phyloP scores from a whole-genome alignment of 257 asterid species.

The Rhazya stricta region DNA sequence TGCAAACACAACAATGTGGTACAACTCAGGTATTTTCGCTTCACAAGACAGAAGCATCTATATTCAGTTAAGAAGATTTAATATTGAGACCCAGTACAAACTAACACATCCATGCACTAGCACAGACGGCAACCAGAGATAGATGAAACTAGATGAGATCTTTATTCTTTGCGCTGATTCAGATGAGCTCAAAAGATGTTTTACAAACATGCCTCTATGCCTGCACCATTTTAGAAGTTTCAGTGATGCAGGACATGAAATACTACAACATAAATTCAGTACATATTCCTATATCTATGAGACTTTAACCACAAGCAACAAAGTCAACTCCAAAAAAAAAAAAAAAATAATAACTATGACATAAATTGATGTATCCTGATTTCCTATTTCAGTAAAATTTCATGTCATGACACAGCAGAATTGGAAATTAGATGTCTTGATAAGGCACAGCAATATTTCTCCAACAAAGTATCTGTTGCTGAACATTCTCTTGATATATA shows the following conservation, averaged over 20 bases:
- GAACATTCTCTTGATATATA: background rate
- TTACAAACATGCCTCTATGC: too few relatives aligned
- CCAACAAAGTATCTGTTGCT: background rate
- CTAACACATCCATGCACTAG: background rate
- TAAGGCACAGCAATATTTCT: background rate
- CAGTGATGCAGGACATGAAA: background rate
- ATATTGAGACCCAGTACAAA: background rate
- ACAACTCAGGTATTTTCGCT: too few relatives aligned
- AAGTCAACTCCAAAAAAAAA: background rate
- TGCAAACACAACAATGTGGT: background rate
- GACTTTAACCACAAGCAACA: too few relatives aligned
- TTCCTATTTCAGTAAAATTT: too few relatives aligned
- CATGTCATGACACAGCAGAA: too few relatives aligned
- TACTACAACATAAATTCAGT: background rate
- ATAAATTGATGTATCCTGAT: background rate
- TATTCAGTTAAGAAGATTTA: background rate
- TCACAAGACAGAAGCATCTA: background rate
- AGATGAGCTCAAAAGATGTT: too few relatives aligned
- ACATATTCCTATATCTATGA: too few relatives aligned
- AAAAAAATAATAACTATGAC: too few relatives aligned
- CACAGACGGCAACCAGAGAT: background rate
- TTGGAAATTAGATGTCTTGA: background rate
- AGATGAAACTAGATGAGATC: too few relatives aligned
- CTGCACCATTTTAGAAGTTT: too few relatives aligned
- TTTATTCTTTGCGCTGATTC: too few relatives aligned